Evolutionary conservation across 192 early-diverging fungal species (phyloP), one percentile per base, ranked within the genome.

Genomic region (Backusella circina): DNA sequence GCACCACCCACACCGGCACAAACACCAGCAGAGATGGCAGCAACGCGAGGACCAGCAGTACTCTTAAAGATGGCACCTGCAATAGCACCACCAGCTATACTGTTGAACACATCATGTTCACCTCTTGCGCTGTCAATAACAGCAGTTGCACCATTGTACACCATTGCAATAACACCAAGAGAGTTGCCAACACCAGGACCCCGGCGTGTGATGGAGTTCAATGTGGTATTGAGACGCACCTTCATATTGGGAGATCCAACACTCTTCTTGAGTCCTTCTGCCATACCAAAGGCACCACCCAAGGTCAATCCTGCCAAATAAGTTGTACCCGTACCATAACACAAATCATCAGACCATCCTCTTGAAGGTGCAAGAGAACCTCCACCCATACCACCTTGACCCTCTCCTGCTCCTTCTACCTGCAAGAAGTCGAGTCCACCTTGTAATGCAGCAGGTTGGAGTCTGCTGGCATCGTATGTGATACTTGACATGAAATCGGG

Each of bases 181-280:
- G 93, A 92, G 86, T 95, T 95, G 78, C 89, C 93, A 65, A 95
- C 78, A 73, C 91, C 93, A 23, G 93, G 93, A n/a, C 93, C 93
- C 68, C 93, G 91, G 54, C 93, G 88, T 10, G 93, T 95, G 81
- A 92, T 91, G 31, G 89, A 86, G 85, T 95, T 95, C 66, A 95
- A 86, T 37, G 92, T 88, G 67, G 90, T 92, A 84, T 95, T 95
- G 33, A 95, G 82, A 54, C 92, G 89, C 73, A 95, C 84, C 83
- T 93, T 93, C 77, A 92, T 86, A 72, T 91, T 90, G 39, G 91
- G 88, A 64, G 81, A 77, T 35, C 79, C 79, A 65, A 80, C 71
- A 2, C 85, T 84, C 64, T 84, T 85, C 28, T 85, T 88, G 68
- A 93, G 78, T 80, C 93, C 93, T 80, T 95, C 92, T 31, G 90